Evolutionary conservation across 352 stramenopile genomes (phyloP).

Genomic region (Phytopythium mirpurense): DNA sequence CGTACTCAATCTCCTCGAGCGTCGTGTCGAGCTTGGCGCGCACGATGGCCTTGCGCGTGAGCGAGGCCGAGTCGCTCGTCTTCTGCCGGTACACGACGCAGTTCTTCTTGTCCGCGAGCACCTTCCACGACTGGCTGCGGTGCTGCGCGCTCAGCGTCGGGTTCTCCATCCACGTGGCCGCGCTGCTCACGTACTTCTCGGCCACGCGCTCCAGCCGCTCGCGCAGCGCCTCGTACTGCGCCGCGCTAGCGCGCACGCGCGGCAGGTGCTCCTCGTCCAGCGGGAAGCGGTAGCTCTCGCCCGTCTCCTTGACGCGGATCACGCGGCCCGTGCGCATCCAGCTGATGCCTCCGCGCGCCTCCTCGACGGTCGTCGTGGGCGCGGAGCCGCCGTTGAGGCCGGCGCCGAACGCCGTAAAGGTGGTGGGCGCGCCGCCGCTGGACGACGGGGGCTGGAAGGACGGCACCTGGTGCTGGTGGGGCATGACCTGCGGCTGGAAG

Average conservation of each 20-base stretch:
- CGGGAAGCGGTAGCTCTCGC: constrained; percentile 66
- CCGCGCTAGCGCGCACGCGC: constrained; percentile 22
- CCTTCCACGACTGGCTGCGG: constrained; percentile 60
- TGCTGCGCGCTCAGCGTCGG: constrained; percentile 48
- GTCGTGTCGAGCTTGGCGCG: constrained; percentile 64
- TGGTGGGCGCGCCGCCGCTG: not conserved
- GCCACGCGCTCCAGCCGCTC: constrained; percentile 26
- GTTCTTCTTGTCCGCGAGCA: constrained; percentile 63
- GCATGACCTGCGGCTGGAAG: constrained; percentile 21
- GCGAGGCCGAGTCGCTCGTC: constrained; percentile 32
- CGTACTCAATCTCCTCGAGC: constrained; percentile 70
- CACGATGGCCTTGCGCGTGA: constrained; percentile 43
- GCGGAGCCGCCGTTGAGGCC: constrained; percentile 5
- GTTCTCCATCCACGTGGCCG: constrained; percentile 67
- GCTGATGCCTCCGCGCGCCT: constrained; percentile 33
- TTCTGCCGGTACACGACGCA: constrained; percentile 65
- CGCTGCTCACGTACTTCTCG: constrained; percentile 33
- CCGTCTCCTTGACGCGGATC: constrained; percentile 68
- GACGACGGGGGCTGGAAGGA: not conserved
- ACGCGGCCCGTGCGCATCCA: constrained; percentile 71
- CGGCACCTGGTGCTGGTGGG: constrained; percentile 4
- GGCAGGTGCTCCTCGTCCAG: constrained; percentile 58
- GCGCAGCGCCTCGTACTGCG: constrained; percentile 27
- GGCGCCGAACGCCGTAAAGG: constrained; percentile 3
- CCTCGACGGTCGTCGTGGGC: constrained; percentile 12